Evolutionary conservation across 192 early-diverging fungal genomes (phyloP).

Genomic region (Backusella sp.): DNA sequence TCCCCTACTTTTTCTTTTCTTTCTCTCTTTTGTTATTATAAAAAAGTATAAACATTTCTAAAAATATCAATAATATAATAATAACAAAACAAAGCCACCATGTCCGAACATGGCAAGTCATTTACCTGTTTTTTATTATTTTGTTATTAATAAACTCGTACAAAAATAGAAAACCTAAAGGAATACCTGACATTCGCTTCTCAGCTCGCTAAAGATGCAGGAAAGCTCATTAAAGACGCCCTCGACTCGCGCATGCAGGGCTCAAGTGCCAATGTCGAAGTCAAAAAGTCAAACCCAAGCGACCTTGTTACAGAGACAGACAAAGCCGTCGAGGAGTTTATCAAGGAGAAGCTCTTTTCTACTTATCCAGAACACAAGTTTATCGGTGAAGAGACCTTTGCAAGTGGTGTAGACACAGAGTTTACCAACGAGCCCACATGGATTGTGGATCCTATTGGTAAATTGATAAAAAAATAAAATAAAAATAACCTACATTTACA

Average conservation of each 20-base stretch:
- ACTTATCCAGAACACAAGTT: constrained; percentile 71
- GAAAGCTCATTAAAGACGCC: constrained; percentile 56
- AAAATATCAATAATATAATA: neutral
- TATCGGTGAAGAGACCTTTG: constrained; percentile 86
- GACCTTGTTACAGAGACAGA: constrained; percentile 91
- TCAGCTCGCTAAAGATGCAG: constrained; percentile 54
- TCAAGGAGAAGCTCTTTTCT: constrained; percentile 57
- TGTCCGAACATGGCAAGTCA: neutral
- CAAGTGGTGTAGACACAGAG: constrained; percentile 49
- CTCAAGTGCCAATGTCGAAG: constrained; percentile 39
- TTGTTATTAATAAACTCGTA: neutral
- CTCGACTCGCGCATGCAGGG: constrained; percentile 45
- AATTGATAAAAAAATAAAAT: constrained; percentile 4
- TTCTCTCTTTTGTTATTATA: neutral
- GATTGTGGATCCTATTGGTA: constrained; percentile 87
- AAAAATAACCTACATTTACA: too few species aligned
- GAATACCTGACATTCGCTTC: constrained; percentile 44
- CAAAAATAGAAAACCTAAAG: constrained; percentile 1
- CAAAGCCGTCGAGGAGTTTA: constrained; percentile 71
- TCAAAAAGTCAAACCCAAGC: constrained; percentile 62
- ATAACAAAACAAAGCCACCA: neutral
- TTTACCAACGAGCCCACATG: constrained; percentile 79
- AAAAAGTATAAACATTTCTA: neutral
- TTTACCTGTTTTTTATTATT: neutral
- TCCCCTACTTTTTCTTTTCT: neutral